These are phyloP conservation scores for Aspergillus ellipticus DNA, from an alignment of 495 filamentous ascomycete species.

Conservation along the genomic window DNA sequence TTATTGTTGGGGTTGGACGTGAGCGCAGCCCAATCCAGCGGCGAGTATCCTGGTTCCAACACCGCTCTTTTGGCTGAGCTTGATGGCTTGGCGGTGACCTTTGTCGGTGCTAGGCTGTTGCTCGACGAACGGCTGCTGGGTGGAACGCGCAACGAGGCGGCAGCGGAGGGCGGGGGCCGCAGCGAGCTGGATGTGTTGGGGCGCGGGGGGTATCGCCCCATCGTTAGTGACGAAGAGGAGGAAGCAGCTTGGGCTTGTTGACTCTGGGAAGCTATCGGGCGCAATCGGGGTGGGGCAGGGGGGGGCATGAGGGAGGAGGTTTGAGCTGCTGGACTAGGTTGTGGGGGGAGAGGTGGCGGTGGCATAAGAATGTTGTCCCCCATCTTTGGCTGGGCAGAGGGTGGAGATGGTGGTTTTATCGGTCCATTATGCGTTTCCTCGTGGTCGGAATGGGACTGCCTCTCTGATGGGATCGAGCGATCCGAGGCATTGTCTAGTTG, in stretches of 20 bases:
- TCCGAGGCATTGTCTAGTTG: slow-evolving; percentile 24
- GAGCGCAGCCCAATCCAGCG: slow-evolving; percentile 91
- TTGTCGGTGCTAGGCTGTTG: slow-evolving; percentile 34
- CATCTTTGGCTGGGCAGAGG: neutral
- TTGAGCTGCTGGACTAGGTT: slow-evolving; percentile 17
- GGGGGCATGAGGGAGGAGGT: slow-evolving; percentile 37
- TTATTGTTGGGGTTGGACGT: slow-evolving; percentile 60
- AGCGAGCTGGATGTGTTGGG: slow-evolving; percentile 19
- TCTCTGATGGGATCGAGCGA: neutral
- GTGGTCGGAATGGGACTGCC: neutral
- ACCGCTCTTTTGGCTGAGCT: slow-evolving; percentile 57
- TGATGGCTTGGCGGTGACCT: slow-evolving; percentile 27
- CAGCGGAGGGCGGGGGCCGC: slow-evolving; percentile 33
- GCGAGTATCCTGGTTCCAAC: slow-evolving; percentile 82
- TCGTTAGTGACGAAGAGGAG: slow-evolving; percentile 1
- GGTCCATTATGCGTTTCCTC: slow-evolving; percentile 12
- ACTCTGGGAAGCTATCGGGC: slow-evolving; percentile 22
- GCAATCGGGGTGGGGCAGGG: slow-evolving; percentile 29
- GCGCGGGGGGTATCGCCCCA: slow-evolving; percentile 20
- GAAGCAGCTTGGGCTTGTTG: slow-evolving; percentile 12
- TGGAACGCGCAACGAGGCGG: slow-evolving; percentile 27
- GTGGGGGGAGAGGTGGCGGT: slow-evolving; percentile 10
- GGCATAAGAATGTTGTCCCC: slow-evolving; percentile 12
- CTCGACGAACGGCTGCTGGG: slow-evolving; percentile 28
- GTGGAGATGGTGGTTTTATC: neutral